Percentiles rank a stretch among this genome's conserved stretches.
Evolutionary conservation across 2,329 filamentous ascomycete species (phyloP).

Genomic region (Lachnellula willkommii): DNA sequence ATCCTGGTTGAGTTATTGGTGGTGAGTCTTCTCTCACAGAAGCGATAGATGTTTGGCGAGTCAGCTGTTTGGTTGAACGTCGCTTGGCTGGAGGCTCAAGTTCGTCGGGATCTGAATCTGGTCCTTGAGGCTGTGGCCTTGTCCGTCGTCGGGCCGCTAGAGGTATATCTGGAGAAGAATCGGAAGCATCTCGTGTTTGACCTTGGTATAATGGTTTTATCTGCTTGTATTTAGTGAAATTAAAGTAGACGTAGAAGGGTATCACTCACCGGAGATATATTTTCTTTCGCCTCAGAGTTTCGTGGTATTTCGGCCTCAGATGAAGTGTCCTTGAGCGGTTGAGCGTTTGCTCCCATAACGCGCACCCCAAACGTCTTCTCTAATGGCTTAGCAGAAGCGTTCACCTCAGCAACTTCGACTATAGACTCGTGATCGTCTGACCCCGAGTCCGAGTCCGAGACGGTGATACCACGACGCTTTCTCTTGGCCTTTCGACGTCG

Average conservation of each 20-base stretch:
- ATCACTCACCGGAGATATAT: background rate
- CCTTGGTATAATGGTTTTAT: background rate
- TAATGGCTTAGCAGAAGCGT: background rate
- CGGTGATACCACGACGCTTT: slow-evolving; percentile 10
- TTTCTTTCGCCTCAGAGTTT: background rate
- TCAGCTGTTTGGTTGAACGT: background rate
- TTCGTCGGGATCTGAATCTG: background rate
- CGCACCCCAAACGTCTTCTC: background rate
- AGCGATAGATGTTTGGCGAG: background rate
- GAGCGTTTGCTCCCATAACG: background rate
- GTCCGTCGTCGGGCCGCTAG: background rate
- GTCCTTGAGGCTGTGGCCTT: background rate
- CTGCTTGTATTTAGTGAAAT: background rate
- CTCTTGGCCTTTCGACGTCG: slow-evolving; percentile 20
- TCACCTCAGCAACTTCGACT: slow-evolving; percentile 26
- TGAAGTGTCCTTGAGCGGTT: background rate
- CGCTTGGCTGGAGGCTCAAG: background rate
- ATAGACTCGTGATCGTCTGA: slow-evolving; percentile 19
- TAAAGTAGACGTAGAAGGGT: background rate
- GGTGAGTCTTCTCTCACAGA: background rate
- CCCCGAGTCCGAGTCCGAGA: slow-evolving; percentile 15
- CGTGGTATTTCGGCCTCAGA: background rate
- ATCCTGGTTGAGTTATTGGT: background rate
- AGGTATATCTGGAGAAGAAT: background rate
- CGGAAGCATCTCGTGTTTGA: background rate